A percentile compares a stretch with the other conserved stretches of the same genome.
phyloP scores from a whole-genome alignment of 2,329 filamentous ascomycete species.

The Xylariaceae sp. region DNA sequence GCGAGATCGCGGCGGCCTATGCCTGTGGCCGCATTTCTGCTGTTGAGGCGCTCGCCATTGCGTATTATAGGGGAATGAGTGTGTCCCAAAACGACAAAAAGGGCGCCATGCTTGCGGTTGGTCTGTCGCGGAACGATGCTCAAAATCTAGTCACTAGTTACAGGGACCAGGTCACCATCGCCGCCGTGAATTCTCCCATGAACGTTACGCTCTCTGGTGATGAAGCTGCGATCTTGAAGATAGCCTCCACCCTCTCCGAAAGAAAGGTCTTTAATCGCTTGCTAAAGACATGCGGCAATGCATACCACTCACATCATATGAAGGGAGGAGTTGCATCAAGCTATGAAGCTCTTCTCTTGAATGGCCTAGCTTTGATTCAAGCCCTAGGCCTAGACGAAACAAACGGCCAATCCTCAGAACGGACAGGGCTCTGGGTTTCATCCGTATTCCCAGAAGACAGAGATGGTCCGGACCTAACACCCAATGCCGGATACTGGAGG shows the following conservation, averaged over 20 bases:
- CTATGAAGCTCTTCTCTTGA: not conserved
- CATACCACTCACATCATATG: constrained; percentile 31
- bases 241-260: constrained; percentile 2
- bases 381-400: not conserved
- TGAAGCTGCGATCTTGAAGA: constrained; percentile 14
- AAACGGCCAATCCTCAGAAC: not conserved
- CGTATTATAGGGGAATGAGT: constrained; percentile 16
- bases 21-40: constrained; percentile 17
- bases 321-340: not conserved
- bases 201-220: constrained; percentile 29
- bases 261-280: constrained; percentile 19
- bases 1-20: constrained; percentile 30
- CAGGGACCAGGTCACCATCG: constrained; percentile 2
- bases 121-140: constrained; percentile 1
- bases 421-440: not conserved
- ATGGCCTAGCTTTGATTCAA: constrained; percentile 3
- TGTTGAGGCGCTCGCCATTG: constrained; percentile 14
- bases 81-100: not conserved
- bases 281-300: constrained; percentile 21
- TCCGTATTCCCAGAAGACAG: too few species aligned
- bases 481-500: constrained; percentile 26
- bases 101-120: constrained; percentile 15
- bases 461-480: too few species aligned
- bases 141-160: not conserved
- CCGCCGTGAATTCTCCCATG: constrained; percentile 23